These are phyloP conservation scores for Penicillium verhagenii DNA, from an alignment of 495 filamentous ascomycete species.

Conservation along the genomic window DNA sequence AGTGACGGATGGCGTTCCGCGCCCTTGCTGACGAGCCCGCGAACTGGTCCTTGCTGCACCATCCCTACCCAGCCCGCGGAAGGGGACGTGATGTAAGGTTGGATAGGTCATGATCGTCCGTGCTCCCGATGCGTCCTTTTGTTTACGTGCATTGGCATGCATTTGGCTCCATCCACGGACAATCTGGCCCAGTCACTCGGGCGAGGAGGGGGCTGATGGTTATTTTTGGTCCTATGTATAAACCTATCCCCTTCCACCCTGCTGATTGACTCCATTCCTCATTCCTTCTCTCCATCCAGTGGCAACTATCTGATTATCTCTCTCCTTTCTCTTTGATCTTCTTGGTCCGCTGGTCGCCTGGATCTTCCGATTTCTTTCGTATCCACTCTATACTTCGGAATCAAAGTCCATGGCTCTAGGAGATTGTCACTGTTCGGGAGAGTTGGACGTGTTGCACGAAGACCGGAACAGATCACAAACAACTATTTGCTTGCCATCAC, in stretches of 20 bases:
- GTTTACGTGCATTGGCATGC: conserved; percentile 52
- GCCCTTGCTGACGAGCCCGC: conserved; percentile 40
- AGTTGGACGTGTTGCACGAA: conserved; percentile 34
- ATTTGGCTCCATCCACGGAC: conserved; percentile 28
- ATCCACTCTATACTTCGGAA: conserved; percentile 15
- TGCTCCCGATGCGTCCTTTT: conserved; percentile 36
- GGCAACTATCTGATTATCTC: conserved; percentile 12
- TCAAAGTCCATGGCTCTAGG: conserved; percentile 46
- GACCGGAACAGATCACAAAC: conserved; percentile 38
- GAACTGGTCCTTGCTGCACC: conserved; percentile 43
- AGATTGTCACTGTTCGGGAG: conserved; percentile 33
- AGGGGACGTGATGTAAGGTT: conserved; percentile 46
- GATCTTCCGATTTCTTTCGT: conserved; percentile 4
- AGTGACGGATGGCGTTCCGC: conserved; percentile 21
- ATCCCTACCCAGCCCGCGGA: conserved; percentile 36
- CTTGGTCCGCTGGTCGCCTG: conserved; percentile 3
- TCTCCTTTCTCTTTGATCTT: neutral
- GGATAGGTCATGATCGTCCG: conserved; percentile 43
- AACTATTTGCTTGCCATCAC: conserved; percentile 32
- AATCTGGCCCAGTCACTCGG: conserved; percentile 8
- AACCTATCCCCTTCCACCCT: conserved; percentile 40
- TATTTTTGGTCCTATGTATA: conserved; percentile 40
- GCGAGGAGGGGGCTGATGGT: conserved; percentile 11
- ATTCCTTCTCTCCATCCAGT: conserved; percentile 13
- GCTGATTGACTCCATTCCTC: conserved; percentile 21